Evolutionary conservation across 2,329 filamentous ascomycete species (phyloP), one percentile per base, ranked within the genome.

Genomic region (Aphanocladium album): DNA sequence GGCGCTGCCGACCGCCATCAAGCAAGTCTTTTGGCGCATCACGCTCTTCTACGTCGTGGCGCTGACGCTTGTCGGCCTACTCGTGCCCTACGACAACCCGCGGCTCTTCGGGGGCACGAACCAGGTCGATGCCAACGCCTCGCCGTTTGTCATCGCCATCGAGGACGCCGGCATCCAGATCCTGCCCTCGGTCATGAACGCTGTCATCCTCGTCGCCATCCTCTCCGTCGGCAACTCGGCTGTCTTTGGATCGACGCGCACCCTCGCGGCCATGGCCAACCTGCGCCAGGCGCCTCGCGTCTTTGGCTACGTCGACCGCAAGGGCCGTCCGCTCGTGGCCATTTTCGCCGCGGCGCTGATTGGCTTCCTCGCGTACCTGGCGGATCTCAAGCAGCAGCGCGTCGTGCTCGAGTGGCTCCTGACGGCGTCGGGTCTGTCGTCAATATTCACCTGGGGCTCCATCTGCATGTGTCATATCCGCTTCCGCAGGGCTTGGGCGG

Each of bases 21-120:
- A 92, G 75, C 90, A 93, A 71, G 89, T 95, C 25, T 93, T 93
- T 73, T 95, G 90, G 90, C 87, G 91, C 68, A 93, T 93, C 70
- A 83, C 85, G 5, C 80, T 92, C 57, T 95, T 96, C 77, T 96
- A 95, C 75, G 80, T 95, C 57, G 85, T 93, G 30, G 89, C 88
- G 1, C 80, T 95, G 6, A 84, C 84, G 14, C 76, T 95, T 4
- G 84, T 96, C 60, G 90, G 91, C 41, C 79, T 93, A 1, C 78
- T 93, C 3, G 89, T 96, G 0, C 87, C 88, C 0, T 91, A 87
- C 71, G 50, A 63, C 25, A 64, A 64, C 62, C 79, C 56, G 68
- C 66, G 25, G 80, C 78, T 62, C 17, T 46, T 49, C 23, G 60
- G 55, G 25, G 60, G 60, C 41, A n/a, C 41, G 14, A 62, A 23